Conservation (phyloP, 345 rosid genomes). For the Lenwebbia sp. region DNA sequence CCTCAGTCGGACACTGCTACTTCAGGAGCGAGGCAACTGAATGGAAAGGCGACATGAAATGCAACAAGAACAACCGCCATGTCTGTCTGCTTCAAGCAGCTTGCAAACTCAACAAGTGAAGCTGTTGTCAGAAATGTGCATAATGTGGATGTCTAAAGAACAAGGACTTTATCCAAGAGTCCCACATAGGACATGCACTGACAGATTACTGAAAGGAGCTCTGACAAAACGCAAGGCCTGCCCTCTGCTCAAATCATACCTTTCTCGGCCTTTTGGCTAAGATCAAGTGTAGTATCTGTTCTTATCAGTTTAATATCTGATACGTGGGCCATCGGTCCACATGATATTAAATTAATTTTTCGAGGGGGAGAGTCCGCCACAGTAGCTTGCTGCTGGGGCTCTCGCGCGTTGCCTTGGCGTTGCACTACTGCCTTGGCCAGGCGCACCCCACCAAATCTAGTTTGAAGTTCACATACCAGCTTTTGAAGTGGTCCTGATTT, state of each 20-base stretch:
- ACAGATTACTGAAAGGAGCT: neutral
- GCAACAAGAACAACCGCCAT: neutral
- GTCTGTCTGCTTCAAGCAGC: neutral
- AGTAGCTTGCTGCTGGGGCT: slow-evolving; percentile 7
- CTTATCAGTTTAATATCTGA: slow-evolving; percentile 61
- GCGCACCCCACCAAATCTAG: slow-evolving; percentile 4
- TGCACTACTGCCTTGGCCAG: slow-evolving; percentile 7
- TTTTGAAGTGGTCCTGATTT: neutral
- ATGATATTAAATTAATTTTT: slow-evolving; percentile 31
- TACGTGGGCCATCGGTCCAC: slow-evolving; percentile 26
- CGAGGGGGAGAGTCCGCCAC: neutral
- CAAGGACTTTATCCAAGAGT: neutral
- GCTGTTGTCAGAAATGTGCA: neutral
- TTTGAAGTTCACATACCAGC: neutral
- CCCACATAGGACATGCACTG: neutral
- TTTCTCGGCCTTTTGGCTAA: slow-evolving; percentile 68
- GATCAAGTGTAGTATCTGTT: slow-evolving; percentile 60
- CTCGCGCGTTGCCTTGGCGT: neutral
- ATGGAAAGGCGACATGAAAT: neutral
- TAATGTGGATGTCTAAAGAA: neutral
- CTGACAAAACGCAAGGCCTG: neutral
- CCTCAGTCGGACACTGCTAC: neutral
- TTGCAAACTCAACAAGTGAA: neutral
- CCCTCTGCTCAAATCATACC: slow-evolving; percentile 8
- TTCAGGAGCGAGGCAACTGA: neutral